A percentile compares a stretch with the other conserved stretches of the same genome.
phyloP scores from a whole-genome alignment of 2,329 filamentous ascomycete species.

The Eurotiales sp. region DNA sequence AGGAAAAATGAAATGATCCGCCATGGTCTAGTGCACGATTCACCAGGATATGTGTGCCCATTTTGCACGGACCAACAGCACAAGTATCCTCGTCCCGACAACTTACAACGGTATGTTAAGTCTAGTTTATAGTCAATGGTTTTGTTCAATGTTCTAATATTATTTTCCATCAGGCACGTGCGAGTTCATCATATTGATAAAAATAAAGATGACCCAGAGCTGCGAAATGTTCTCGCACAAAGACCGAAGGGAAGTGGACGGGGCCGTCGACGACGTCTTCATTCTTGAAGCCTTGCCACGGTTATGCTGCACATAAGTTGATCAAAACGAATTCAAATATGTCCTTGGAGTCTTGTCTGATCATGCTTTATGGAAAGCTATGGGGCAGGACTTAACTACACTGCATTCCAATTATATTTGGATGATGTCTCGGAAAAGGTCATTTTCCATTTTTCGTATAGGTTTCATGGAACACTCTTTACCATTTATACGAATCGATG shows the following conservation, averaged over 20 bases:
- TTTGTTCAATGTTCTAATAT: conserved; percentile 3
- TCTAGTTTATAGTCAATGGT: not conserved
- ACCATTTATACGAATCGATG: too few relatives aligned
- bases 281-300: conserved; percentile 16
- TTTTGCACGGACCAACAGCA: conserved; percentile 94
- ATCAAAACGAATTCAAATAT: not conserved
- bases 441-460: too few relatives aligned
- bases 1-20: conserved; percentile 68
- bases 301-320: not conserved
- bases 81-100: conserved; percentile 91
- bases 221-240: conserved; percentile 82
- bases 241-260: conserved; percentile 78
- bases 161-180: conserved; percentile 78
- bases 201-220: conserved; percentile 75
- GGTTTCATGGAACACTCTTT: too few relatives aligned
- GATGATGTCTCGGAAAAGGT: too few relatives aligned
- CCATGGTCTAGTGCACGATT: conserved; percentile 87
- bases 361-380: too few relatives aligned
- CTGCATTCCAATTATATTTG: too few relatives aligned
- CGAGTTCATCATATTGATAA: conserved; percentile 88
- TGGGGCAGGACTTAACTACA: too few relatives aligned
- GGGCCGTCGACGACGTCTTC: conserved; percentile 65
- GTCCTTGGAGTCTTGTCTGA: not conserved
- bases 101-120: conserved; percentile 74
- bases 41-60: conserved; percentile 91